These are phyloP conservation scores for Pythium sp. DNA, from an alignment of 352 stramenopile genomes.

Conservation along the genomic window DNA sequence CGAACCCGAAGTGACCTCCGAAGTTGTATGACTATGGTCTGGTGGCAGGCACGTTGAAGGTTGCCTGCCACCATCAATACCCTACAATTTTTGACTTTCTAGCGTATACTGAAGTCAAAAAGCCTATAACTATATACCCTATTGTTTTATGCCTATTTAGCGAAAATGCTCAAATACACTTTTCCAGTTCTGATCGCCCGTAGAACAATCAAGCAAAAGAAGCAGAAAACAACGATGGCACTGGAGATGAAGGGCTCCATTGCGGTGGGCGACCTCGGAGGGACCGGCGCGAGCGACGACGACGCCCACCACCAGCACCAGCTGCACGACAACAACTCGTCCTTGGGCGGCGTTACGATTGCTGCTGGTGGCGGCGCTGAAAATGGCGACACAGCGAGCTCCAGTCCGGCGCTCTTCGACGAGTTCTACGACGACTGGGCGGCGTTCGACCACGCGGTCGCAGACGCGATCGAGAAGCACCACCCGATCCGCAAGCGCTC, in stretches of 20 bases:
- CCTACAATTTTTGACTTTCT: too few species aligned
- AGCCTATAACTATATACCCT: background rate
- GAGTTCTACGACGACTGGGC: conserved; percentile 78
- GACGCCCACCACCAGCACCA: conserved; percentile 3
- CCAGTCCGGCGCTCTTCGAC: conserved; percentile 46
- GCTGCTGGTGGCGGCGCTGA: background rate
- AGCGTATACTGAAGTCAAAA: too few species aligned
- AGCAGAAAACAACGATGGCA: conserved; percentile 1
- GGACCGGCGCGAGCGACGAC: conserved; percentile 1
- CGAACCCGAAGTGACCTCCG: too few species aligned
- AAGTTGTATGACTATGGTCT: too few species aligned
- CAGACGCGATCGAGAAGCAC: conserved; percentile 51
- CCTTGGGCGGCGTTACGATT: background rate
- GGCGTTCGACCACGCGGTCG: conserved; percentile 62
- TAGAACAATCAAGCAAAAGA: background rate
- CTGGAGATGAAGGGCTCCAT: conserved; percentile 10
- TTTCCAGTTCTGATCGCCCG: background rate
- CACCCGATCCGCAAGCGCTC: conserved; percentile 83
- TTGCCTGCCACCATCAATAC: too few species aligned
- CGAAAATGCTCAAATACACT: background rate
- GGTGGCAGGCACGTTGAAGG: too few species aligned
- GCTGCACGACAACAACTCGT: background rate
- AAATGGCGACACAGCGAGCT: background rate
- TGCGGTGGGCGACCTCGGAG: conserved; percentile 1
- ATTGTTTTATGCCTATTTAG: background rate